A percentile compares a stretch with the other conserved stretches of the same genome.
phyloP scores from a whole-genome alignment of 345 rosid genomes.

The Hypericum androsaemum region DNA sequence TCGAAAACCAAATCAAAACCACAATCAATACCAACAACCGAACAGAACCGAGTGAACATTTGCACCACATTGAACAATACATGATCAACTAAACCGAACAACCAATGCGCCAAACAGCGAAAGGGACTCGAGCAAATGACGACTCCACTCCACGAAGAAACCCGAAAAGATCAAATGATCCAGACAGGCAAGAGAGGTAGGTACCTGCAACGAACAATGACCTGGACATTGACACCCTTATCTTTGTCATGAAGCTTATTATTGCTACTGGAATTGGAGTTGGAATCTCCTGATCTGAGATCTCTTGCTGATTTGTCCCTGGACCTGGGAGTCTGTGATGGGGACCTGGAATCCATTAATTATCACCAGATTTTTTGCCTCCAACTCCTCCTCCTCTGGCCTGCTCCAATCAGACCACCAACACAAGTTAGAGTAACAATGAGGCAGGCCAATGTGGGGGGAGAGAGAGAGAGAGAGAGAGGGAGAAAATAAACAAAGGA shows the following conservation, averaged over 20 bases:
- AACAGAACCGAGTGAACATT: too few species aligned
- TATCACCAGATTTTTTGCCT: too few species aligned
- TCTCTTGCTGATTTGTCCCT: constrained; percentile 74
- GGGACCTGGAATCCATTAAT: constrained; percentile 49
- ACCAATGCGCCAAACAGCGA: too few species aligned
- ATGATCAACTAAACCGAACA: too few species aligned
- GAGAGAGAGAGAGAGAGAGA: too few species aligned
- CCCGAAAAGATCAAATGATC: background rate
- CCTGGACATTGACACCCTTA: constrained; percentile 97
- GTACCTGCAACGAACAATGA: constrained; percentile 93
- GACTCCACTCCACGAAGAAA: background rate
- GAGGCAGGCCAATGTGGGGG: too few species aligned
- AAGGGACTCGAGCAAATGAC: too few species aligned
- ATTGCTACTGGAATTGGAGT: constrained; percentile 44
- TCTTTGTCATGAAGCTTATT: constrained; percentile 46
- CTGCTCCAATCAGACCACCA: too few species aligned
- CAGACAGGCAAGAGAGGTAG: background rate
- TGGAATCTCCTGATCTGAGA: constrained; percentile 74
- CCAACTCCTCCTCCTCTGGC: too few species aligned
- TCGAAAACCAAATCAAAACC: constrained; percentile 7
- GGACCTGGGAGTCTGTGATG: constrained; percentile 87
- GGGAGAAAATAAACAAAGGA: too few species aligned
- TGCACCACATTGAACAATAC: too few species aligned
- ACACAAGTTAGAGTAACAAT: too few species aligned
- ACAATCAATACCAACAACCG: background rate